These are phyloP conservation scores for Russula dissimulans DNA, from an alignment of 768 basidiomycete species.

Conservation along the genomic window DNA sequence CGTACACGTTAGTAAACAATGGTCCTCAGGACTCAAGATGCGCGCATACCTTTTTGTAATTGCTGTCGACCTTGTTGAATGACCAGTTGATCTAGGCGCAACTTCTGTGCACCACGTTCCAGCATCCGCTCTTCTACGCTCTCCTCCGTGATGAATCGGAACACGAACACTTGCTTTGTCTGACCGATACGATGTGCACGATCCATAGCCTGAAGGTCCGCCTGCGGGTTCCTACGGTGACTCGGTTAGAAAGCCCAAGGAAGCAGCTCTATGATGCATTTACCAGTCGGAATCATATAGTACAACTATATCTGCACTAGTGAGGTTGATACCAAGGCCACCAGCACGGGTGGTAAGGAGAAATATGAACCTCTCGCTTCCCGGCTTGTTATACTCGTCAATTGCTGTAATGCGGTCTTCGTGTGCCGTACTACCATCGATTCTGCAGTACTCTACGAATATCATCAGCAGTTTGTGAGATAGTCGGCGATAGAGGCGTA, in stretches of 20 bases:
- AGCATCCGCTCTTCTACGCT: conserved; percentile 95
- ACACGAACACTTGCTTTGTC: conserved; percentile 96
- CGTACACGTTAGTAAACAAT: background rate
- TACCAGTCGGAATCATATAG: conserved; percentile 96
- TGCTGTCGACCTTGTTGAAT: conserved; percentile 92
- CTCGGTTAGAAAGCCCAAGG: background rate
- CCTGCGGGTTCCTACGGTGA: conserved; percentile 82
- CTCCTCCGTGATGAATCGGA: conserved; percentile 92
- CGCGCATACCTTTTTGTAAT: conserved; percentile 55
- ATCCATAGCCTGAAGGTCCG: conserved; percentile 98
- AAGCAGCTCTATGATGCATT: background rate
- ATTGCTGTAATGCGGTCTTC: conserved; percentile 94
- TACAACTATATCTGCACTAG: conserved; percentile 89
- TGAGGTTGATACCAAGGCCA: conserved; percentile 94
- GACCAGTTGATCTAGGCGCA: conserved; percentile 89
- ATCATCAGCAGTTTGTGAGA: conserved; percentile 7
- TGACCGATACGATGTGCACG: conserved; percentile 95
- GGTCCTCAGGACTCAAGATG: background rate
- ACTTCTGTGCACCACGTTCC: conserved; percentile 91
- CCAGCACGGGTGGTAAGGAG: conserved; percentile 94
- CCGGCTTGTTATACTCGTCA: conserved; percentile 95
- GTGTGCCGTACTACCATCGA: conserved; percentile 92
- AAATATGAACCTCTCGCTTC: conserved; percentile 93
- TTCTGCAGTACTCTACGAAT: conserved; percentile 80
- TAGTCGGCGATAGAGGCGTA: conserved; percentile 32